phyloP scores from a whole-genome alignment of 768 basidiomycete species.

The Mycena epipterygia region DNA sequence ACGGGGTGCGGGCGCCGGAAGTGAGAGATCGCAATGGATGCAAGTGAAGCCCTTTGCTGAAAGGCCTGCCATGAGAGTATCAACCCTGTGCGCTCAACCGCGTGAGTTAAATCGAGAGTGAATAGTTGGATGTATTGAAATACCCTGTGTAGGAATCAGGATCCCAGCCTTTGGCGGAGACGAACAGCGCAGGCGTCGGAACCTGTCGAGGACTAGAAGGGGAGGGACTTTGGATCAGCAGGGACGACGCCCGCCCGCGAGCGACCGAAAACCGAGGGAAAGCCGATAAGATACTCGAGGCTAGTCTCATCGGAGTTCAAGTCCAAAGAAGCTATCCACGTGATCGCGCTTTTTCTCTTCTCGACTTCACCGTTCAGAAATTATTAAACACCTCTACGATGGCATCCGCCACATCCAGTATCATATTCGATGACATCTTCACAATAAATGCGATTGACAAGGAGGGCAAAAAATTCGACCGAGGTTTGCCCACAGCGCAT shows the following conservation, averaged over 20 bases:
- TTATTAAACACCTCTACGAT: constrained; percentile 46
- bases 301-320: not conserved
- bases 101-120: not conserved
- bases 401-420: constrained; percentile 73
- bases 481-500: constrained; percentile 71
- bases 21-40: constrained; percentile 56
- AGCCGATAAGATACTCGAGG: not conserved
- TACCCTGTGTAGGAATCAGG: constrained; percentile 54
- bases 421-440: constrained; percentile 96
- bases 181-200: constrained; percentile 67
- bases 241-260: constrained; percentile 41
- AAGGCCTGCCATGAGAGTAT: constrained; percentile 53
- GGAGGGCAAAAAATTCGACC: constrained; percentile 97
- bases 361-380: not conserved
- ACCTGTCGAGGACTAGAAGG: constrained; percentile 58
- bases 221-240: constrained; percentile 55
- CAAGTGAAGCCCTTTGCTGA: constrained; percentile 64
- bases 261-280: not conserved
- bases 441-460: constrained; percentile 86
- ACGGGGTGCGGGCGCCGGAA: constrained; percentile 34
- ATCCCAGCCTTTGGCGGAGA: constrained; percentile 64
- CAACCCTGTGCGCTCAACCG: constrained; percentile 42
- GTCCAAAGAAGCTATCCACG: too few species aligned
- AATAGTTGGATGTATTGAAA: not conserved
- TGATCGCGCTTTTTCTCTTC: constrained; percentile 3